Evolutionary conservation across 2,329 filamentous ascomycete species (phyloP), one percentile per base, ranked within the genome.

Genomic region (Thielaviopsis punctulata): DNA sequence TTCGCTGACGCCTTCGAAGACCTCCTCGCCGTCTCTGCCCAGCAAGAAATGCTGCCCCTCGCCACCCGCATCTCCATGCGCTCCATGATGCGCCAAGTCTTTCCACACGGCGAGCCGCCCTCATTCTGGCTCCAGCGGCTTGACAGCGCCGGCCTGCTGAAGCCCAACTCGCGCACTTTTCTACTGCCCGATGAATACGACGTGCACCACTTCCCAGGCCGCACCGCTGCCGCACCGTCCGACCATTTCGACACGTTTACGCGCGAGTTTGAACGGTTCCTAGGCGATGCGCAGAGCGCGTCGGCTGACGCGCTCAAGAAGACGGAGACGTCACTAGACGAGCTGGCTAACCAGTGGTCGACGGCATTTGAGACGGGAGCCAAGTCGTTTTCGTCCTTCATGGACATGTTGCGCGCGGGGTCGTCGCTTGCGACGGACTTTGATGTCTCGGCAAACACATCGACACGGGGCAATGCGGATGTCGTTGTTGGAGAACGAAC

Each of bases 1-100:
- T 79, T 76, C 57, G 66, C 71, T 27, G 74, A 78, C 57, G 75
- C 75, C 46, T 77, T 78, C 56, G 75, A 79, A 58, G 75, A 79
- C 56, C 68, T 79, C 15, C 64, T 79, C 12, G 63, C 65, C n/a
- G 67, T 68, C 18, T 68, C 66, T n/a, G 65, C 68, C 13, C 68
- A 68, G 3, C 62, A 65, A 6, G 60, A 62, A 2, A 61, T 77
- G 19, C 64, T 66, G 4, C 64, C 70, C 19, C 67, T 73, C 21
- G 56, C 58, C 12, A 60, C 58, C 1, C 62, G 62, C 45, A 61
- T 65, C 51, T 59, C 65, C 30, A 64, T 67, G 56, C 62, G 65
- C 47, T 63, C 59, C 53, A 61, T 69, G 12, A 59, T 70, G 43
- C 60, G 61, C 21, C 61, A 62, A 9, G 66, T 69, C 60, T 70